Conservation (phyloP, 345 rosid genomes). For the Passiflora organensis region DNA sequence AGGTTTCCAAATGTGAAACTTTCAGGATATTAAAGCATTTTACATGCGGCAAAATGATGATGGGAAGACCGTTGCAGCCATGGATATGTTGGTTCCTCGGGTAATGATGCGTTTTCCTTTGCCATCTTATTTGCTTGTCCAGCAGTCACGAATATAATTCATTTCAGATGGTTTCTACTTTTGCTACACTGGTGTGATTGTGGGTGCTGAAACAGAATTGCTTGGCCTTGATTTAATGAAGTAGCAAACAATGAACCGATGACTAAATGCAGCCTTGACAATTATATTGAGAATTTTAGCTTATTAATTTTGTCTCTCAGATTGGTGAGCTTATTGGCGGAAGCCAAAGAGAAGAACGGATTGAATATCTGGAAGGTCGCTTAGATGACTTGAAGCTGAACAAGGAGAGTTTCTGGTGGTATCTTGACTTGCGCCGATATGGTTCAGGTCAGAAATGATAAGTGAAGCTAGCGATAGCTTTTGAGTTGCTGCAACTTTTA, state of each 20-base stretch:
- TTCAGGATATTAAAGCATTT: slow-evolving; percentile 90
- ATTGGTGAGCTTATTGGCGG: slow-evolving; percentile 97
- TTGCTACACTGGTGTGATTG: too few relatives aligned
- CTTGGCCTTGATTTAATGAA: too few relatives aligned
- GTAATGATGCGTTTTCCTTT: slow-evolving; percentile 32
- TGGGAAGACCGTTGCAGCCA: slow-evolving; percentile 97
- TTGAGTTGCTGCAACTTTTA: too few relatives aligned
- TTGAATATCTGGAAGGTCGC: slow-evolving; percentile 73
- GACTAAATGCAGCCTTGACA: too few relatives aligned
- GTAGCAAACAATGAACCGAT: too few relatives aligned
- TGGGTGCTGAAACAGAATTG: too few relatives aligned
- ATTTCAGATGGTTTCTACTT: too few relatives aligned
- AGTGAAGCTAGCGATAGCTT: too few relatives aligned
- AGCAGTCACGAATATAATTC: too few relatives aligned
- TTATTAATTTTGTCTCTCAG: slow-evolving; percentile 28
- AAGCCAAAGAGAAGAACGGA: slow-evolving; percentile 98
- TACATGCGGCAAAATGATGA: slow-evolving; percentile 97
- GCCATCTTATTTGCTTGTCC: not conserved
- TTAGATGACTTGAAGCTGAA: slow-evolving; percentile 67
- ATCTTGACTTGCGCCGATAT: slow-evolving; percentile 89
- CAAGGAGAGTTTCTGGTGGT: slow-evolving; percentile 95
- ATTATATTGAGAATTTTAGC: slow-evolving; percentile 3
- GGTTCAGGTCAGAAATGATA: slow-evolving; percentile 73
- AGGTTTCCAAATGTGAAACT: slow-evolving; percentile 14
- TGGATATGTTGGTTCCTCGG: slow-evolving; percentile 98